phyloP scores from a whole-genome alignment of 2,329 filamentous ascomycete genomes.

The Tolypocladium pustulatum region DNA sequence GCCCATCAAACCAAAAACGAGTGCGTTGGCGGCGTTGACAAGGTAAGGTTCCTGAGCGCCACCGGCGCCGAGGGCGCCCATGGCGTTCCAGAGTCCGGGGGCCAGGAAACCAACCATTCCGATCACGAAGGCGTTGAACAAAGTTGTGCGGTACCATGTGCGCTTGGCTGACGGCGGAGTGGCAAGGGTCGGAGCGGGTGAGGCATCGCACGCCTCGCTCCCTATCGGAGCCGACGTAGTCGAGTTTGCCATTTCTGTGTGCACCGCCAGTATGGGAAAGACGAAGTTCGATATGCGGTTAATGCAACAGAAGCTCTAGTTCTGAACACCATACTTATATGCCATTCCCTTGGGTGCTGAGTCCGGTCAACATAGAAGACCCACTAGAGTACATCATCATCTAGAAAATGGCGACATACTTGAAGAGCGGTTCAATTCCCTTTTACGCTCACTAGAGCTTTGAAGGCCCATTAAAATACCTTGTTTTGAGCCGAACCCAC shows the following conservation, averaged over 20 bases:
- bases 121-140: slow-evolving; percentile 45
- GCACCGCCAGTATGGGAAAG: too few relatives aligned
- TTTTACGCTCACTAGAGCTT: background rate
- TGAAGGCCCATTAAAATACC: background rate
- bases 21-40: slow-evolving; percentile 35
- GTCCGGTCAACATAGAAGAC: background rate
- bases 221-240: background rate
- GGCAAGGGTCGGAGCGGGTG: background rate
- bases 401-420: background rate
- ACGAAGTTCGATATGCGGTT: too few relatives aligned
- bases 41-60: background rate
- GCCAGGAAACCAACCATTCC: slow-evolving; percentile 40
- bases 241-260: background rate
- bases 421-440: background rate
- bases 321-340: too few relatives aligned
- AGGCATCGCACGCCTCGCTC: background rate
- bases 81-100: slow-evolving; percentile 36
- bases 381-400: background rate
- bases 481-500: background rate
- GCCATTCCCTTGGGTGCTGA: too few relatives aligned
- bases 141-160: slow-evolving; percentile 37
- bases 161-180: background rate
- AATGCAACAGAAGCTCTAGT: too few relatives aligned
- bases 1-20: slow-evolving; percentile 34
- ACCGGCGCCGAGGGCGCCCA: background rate